Base-by-base conservation (phyloP, 495 filamentous ascomycete species). In the Physcia stellaris region DNA sequence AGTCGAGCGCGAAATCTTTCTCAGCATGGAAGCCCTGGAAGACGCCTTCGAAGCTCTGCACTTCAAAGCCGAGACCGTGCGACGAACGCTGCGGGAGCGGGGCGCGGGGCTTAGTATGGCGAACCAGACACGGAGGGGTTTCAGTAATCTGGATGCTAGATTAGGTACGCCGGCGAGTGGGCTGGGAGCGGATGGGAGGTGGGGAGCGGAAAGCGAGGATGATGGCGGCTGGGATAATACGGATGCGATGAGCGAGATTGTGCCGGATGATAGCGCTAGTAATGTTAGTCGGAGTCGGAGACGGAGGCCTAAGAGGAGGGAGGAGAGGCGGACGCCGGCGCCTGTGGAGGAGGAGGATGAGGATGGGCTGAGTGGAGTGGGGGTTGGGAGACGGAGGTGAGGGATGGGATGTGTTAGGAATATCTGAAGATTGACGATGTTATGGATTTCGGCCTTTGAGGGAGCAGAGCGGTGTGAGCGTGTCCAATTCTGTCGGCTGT, bases 21-120 rank as follows among this genome's bases (percentile, higher is more conserved):
- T 72, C 20, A 80, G 85, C 30, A 94, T 98, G 81, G 90, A 96
- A 58, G 75, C 79, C 11, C 72, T 98, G 23, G 92, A 96, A 58
- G 83, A 94, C 54, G 86, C 90, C 3, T 94, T 98, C 46, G 92
- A 96, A 61, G 80, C 75, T 31, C 73, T 98, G 22, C 92, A 98
- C 50, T 66, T 68, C 48, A 80, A 77, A 50, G 86, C 92, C 12
- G 85, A 96, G 50, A 54, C 64, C 0, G 83, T 98, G 13, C 80
- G 92, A 0, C 74, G 71, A 11, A 71, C 78, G 2, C 70, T 96
- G 2, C 77, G 86, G 4, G 77, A 86, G 48, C 78, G 87, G 15
- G 73, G 76, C 17, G 81, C 83, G 10, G 86, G 83, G 1, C 62
- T 95, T 4, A 71, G 79, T 4, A 74, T 88, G 59, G 80, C 77